Percentiles rank a stretch among this genome's conserved stretches.
phyloP scores from a whole-genome alignment of 306 rosid species.

The Prunus padus region DNA sequence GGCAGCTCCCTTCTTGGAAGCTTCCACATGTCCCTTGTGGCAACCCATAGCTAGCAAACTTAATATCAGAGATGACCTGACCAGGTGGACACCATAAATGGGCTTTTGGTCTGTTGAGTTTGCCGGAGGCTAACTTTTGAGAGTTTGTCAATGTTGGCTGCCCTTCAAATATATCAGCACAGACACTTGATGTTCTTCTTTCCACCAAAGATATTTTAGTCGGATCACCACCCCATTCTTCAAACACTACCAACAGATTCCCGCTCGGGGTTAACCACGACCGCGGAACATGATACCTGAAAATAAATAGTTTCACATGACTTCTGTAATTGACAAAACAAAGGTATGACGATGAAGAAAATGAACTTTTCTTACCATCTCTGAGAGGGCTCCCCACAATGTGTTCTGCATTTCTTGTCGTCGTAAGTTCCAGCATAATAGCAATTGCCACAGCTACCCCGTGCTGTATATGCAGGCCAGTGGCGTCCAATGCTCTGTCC shows the following conservation, averaged over 20 bases:
- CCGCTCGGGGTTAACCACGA: conserved; percentile 73
- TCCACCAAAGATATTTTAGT: conserved; percentile 60
- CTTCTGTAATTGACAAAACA: conserved; percentile 12
- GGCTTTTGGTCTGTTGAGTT: conserved; percentile 42
- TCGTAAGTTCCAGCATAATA: conserved; percentile 68
- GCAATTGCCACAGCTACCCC: conserved; percentile 60
- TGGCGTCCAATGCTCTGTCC: conserved; percentile 92
- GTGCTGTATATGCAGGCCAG: conserved; percentile 76
- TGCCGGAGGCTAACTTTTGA: conserved; percentile 35
- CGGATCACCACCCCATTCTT: conserved; percentile 94
- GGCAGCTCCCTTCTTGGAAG: conserved; percentile 50
- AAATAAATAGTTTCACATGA: conserved; percentile 21
- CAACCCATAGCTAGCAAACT: conserved; percentile 64
- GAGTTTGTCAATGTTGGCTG: conserved; percentile 48
- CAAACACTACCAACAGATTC: conserved; percentile 76
- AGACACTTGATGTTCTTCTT: conserved; percentile 52
- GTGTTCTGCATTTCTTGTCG: conserved; percentile 60
- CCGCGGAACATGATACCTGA: conserved; percentile 94
- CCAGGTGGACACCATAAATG: conserved; percentile 64
- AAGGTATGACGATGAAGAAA: neutral
- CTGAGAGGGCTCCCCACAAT: conserved; percentile 88
- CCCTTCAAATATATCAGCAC: conserved; percentile 61
- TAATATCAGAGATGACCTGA: conserved; percentile 48
- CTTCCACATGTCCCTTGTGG: conserved; percentile 62
- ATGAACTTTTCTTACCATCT: conserved; percentile 64